A percentile compares a stretch with the other conserved stretches of the same genome.
These are phyloP conservation scores for Ocimum tenuiflorum DNA, from an alignment of 257 asterid species.

Conservation along the genomic window DNA sequence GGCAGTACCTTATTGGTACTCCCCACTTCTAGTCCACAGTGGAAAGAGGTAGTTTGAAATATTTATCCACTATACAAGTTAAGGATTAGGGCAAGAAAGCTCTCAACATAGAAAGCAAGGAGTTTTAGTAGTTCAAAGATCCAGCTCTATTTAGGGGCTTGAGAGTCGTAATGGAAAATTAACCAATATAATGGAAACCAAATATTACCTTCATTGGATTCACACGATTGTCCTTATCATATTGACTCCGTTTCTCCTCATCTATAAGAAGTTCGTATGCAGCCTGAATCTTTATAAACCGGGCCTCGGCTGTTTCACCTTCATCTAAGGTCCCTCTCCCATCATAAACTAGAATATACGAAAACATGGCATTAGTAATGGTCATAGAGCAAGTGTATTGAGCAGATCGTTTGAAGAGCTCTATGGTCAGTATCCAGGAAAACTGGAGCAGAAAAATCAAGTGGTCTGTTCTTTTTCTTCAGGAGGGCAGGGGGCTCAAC, in stretches of 20 bases:
- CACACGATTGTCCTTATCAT: conserved; percentile 66
- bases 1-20: background rate
- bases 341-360: conserved; percentile 49
- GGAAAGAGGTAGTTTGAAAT: background rate
- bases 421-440: conserved; percentile 4
- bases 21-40: background rate
- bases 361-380: conserved; percentile 23
- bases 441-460: background rate
- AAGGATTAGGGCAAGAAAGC: background rate
- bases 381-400: background rate
- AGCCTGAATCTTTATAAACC: conserved; percentile 94
- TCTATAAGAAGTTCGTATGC: conserved; percentile 92
- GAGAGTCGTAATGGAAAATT: background rate
- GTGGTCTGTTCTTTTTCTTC: background rate
- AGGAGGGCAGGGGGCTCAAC: background rate
- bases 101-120: no score
- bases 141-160: background rate
- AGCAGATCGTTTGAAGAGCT: background rate
- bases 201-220: conserved; percentile 83
- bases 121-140: background rate
- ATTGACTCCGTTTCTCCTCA: conserved; percentile 60
- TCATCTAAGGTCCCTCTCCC: conserved; percentile 90
- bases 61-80: background rate
- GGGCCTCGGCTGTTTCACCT: conserved; percentile 95
- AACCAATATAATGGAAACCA: conserved; percentile 9